Percentiles rank a stretch among this genome's conserved stretches.
Conservation (phyloP, 352 stramenopile genomes). For the Phytophthora pinifolia region DNA sequence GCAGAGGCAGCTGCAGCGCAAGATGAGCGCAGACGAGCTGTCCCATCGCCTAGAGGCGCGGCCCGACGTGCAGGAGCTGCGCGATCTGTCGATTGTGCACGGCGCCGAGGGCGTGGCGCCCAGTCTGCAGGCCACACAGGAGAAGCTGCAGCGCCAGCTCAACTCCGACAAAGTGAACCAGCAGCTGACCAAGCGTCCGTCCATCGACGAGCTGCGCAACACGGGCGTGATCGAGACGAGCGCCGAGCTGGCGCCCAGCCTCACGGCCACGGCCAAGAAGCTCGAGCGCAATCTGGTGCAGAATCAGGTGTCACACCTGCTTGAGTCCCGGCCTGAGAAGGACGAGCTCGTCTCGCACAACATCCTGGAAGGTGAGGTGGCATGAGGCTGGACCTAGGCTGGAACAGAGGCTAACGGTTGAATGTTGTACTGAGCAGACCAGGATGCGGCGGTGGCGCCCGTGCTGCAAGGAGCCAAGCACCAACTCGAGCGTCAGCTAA, state of each 20-base stretch:
- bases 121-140: slow-evolving; percentile 78
- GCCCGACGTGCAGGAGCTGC: slow-evolving; percentile 74
- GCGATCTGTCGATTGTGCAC: slow-evolving; percentile 70
- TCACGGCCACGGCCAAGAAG: slow-evolving; percentile 76
- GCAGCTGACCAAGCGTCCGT: slow-evolving; percentile 71
- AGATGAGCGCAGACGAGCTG: slow-evolving; percentile 78
- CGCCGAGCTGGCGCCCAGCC: slow-evolving; percentile 55
- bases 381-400: neutral
- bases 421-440: slow-evolving; percentile 35
- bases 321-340: slow-evolving; percentile 76
- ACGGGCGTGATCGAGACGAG: slow-evolving; percentile 67
- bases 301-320: slow-evolving; percentile 79
- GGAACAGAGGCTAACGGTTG: neutral
- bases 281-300: slow-evolving; percentile 77
- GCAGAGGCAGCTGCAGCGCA: slow-evolving; percentile 72
- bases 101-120: slow-evolving; percentile 60
- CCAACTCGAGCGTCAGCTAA: slow-evolving; percentile 72
- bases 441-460: slow-evolving; percentile 47
- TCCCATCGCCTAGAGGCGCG: slow-evolving; percentile 64
- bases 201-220: slow-evolving; percentile 52
- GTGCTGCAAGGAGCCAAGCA: slow-evolving; percentile 72
- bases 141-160: slow-evolving; percentile 73
- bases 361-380: slow-evolving; percentile 56
- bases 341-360: slow-evolving; percentile 77
- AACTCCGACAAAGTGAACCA: slow-evolving; percentile 76